Evolutionary conservation across 306 rosid genomes (phyloP).

Genomic region (Vigna trinervia): DNA sequence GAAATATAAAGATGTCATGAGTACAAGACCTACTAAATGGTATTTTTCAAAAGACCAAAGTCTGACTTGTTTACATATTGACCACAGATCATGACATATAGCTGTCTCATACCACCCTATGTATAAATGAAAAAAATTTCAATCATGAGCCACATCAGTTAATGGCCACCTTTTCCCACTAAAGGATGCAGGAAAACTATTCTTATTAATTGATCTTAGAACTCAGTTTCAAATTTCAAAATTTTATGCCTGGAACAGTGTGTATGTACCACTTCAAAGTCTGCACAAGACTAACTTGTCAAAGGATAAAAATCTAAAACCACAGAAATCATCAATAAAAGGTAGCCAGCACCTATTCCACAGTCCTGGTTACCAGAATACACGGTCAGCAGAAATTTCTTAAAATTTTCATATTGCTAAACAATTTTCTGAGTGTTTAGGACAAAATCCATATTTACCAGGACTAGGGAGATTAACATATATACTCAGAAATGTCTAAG

Average conservation of each 20-base stretch:
- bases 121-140: constrained; percentile 1
- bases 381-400: background rate
- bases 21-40: constrained; percentile 30
- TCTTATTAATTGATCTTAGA: constrained; percentile 8
- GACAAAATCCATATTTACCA: constrained; percentile 15
- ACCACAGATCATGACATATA: background rate
- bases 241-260: constrained; percentile 10
- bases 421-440: constrained; percentile 18
- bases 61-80: background rate
- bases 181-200: background rate
- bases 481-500: background rate
- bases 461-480: background rate
- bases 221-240: constrained; percentile 15
- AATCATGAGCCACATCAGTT: constrained; percentile 6
- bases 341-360: constrained; percentile 24
- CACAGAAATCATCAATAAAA: constrained; percentile 15
- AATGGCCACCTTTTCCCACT: constrained; percentile 16
- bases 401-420: background rate
- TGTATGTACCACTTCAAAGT: constrained; percentile 6
- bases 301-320: constrained; percentile 15
- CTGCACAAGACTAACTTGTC: background rate
- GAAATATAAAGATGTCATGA: constrained; percentile 40
- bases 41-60: constrained; percentile 18
- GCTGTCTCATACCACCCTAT: background rate
- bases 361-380: constrained; percentile 14